Percentiles rank a stretch among this genome's conserved stretches.
These are phyloP conservation scores for Entrophospora sp. DNA, from an alignment of 192 early-diverging fungal genomes.

Conservation along the genomic window DNA sequence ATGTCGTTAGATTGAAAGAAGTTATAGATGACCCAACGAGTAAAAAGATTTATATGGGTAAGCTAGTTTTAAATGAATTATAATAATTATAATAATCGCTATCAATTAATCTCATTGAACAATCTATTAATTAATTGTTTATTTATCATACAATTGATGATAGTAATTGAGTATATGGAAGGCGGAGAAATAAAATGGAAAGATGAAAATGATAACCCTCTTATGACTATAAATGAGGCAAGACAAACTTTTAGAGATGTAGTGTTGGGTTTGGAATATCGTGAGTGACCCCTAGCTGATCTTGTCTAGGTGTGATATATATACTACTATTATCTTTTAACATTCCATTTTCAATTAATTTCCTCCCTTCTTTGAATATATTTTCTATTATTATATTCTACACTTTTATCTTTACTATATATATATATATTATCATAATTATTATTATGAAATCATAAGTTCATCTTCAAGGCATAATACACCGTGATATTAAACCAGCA, in stretches of 20 bases:
- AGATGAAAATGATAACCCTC: slow-evolving; percentile 51
- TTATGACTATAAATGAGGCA: slow-evolving; percentile 52
- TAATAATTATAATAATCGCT: too few relatives aligned
- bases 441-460: too few relatives aligned
- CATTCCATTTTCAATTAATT: slow-evolving; percentile 5
- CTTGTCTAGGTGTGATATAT: neutral
- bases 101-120: too few relatives aligned
- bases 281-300: too few relatives aligned
- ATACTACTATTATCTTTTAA: neutral
- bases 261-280: slow-evolving; percentile 84
- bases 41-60: slow-evolving; percentile 87
- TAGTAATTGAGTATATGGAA: slow-evolving; percentile 82
- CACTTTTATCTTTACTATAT: too few relatives aligned
- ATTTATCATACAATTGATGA: too few relatives aligned
- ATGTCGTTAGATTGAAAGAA: slow-evolving; percentile 82
- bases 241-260: slow-evolving; percentile 83
- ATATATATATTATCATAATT: too few relatives aligned
- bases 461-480: slow-evolving; percentile 91
- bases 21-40: slow-evolving; percentile 91
- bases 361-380: too few relatives aligned
- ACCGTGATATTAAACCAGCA: slow-evolving; percentile 97
- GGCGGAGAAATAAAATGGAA: slow-evolving; percentile 92
- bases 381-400: too few relatives aligned
- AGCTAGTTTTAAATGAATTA: neutral
- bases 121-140: too few relatives aligned